A percentile compares a stretch with the other conserved stretches of the same genome.
Evolutionary conservation across 805 yeast genomes (phyloP).

Genomic region (Pichia nanzhaoensis): DNA sequence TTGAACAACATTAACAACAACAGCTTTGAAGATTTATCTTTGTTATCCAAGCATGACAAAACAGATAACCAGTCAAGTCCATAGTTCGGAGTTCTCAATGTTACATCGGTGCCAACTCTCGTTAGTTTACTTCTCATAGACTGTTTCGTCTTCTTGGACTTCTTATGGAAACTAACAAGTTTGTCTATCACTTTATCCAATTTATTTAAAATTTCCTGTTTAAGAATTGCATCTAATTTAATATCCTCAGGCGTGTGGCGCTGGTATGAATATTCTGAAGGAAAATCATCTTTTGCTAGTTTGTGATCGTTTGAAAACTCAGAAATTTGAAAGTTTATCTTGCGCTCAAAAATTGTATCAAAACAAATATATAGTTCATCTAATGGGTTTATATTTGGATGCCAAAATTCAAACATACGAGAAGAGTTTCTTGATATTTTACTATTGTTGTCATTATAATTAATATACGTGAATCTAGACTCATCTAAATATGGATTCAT

Average conservation of each 20-base stretch:
- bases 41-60: neutral
- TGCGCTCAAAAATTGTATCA: conserved; percentile 11
- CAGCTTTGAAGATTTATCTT: conserved; percentile 2
- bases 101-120: neutral
- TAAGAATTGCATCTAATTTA: conserved; percentile 13
- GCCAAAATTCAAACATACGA: conserved; percentile 10
- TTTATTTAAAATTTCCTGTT: conserved; percentile 13
- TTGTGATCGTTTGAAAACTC: neutral
- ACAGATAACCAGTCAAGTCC: conserved; percentile 10
- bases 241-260: conserved; percentile 5
- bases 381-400: conserved; percentile 5
- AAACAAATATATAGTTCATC: conserved; percentile 7
- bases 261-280: neutral
- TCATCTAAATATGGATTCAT: neutral
- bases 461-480: conserved; percentile 2
- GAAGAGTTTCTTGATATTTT: neutral
- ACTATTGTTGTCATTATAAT: conserved; percentile 2
- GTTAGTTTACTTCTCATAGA: neutral
- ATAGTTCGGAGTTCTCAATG: neutral
- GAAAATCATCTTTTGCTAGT: neutral
- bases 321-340: conserved; percentile 2
- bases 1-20: conserved; percentile 5
- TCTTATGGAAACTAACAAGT: conserved; percentile 6
- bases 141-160: neutral
- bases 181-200: conserved; percentile 20